Conservation (phyloP, 495 filamentous ascomycete species). For the Rusavskia elegans region DNA sequence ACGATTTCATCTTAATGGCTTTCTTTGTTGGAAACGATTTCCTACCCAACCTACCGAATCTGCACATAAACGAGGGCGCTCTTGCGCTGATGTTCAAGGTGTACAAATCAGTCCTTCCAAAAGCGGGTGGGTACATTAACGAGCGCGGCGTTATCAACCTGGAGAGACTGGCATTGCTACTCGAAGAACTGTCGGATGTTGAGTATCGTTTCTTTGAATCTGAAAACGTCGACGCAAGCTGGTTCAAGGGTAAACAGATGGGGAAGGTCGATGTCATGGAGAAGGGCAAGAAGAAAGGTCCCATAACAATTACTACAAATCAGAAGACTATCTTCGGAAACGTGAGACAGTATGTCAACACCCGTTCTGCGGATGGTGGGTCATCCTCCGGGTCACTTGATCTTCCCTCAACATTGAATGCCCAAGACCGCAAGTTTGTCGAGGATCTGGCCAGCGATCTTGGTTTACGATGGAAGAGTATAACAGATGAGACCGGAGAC, state of each 20-base stretch:
- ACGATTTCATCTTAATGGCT: slow-evolving; percentile 98
- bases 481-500: slow-evolving; percentile 61
- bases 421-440: slow-evolving; percentile 81
- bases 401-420: slow-evolving; percentile 57
- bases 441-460: slow-evolving; percentile 74
- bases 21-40: slow-evolving; percentile 99
- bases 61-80: slow-evolving; percentile 98
- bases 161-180: slow-evolving; percentile 54
- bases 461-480: slow-evolving; percentile 64
- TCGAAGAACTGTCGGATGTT: slow-evolving; percentile 69
- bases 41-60: slow-evolving; percentile 83
- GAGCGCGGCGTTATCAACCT: slow-evolving; percentile 84
- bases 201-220: slow-evolving; percentile 86
- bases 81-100: slow-evolving; percentile 92
- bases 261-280: slow-evolving; percentile 43
- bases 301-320: slow-evolving; percentile 57
- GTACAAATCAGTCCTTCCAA: slow-evolving; percentile 81
- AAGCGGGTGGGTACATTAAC: slow-evolving; percentile 91
- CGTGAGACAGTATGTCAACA: slow-evolving; percentile 67
- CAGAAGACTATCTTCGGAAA: slow-evolving; percentile 71
- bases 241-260: slow-evolving; percentile 75
- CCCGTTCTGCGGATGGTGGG: slow-evolving; percentile 26
- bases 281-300: slow-evolving; percentile 40
- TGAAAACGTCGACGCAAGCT: slow-evolving; percentile 73
- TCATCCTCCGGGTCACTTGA: slow-evolving; percentile 39